phyloP scores from a whole-genome alignment of 257 asterid species.

The Solanum stenotomum region DNA sequence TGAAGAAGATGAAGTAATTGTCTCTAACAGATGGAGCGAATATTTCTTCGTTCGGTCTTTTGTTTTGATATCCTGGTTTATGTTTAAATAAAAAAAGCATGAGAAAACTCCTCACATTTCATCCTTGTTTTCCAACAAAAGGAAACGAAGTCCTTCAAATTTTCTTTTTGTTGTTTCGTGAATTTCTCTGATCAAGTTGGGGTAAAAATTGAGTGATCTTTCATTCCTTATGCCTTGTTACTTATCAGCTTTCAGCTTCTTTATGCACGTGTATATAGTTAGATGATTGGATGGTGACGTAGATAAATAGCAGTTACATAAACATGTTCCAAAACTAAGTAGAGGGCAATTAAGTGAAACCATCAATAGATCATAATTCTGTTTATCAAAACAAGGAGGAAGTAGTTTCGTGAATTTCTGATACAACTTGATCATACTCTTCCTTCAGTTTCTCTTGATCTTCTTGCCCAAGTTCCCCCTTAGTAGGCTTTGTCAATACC shows the following conservation, averaged over 20 bases:
- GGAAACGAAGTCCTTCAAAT: too few species aligned
- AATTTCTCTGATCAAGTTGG: not conserved
- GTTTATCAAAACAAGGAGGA: slow-evolving; percentile 29
- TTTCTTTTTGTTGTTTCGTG: not conserved
- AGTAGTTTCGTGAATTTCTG: slow-evolving; percentile 47
- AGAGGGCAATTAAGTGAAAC: not conserved
- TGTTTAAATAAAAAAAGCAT: too few species aligned
- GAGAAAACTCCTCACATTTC: too few species aligned
- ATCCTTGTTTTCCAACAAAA: too few species aligned
- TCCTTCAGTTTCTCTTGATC: slow-evolving; percentile 67
- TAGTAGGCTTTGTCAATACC: slow-evolving; percentile 60
- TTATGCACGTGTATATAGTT: not conserved
- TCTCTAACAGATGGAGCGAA: not conserved
- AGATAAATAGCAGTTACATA: not conserved
- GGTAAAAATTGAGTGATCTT: not conserved
- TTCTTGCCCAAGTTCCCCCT: slow-evolving; percentile 61
- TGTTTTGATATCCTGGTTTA: not conserved
- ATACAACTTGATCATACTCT: slow-evolving; percentile 55
- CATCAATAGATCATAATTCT: not conserved
- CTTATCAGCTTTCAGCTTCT: not conserved
- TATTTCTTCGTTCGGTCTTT: not conserved
- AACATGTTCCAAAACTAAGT: not conserved
- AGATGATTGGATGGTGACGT: not conserved
- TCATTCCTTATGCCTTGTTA: not conserved
- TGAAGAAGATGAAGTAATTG: not conserved